Conservation (phyloP, 495 filamentous ascomycete genomes). For the Viridothelium virens region DNA sequence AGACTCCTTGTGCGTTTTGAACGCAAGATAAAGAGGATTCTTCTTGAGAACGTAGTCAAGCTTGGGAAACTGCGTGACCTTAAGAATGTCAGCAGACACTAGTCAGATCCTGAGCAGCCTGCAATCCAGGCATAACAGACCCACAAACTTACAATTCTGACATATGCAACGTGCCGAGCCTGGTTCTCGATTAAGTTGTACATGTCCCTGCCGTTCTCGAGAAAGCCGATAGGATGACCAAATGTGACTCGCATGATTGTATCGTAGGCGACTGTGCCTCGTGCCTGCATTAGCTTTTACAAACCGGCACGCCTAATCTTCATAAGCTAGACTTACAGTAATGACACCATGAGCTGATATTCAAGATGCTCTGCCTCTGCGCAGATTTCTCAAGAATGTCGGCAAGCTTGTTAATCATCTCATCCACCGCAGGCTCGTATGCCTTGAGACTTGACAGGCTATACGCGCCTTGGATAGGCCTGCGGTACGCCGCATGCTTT, state of each 20-base stretch:
- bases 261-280: background rate
- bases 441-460: constrained; percentile 35
- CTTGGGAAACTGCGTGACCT: constrained; percentile 1
- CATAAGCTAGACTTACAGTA: background rate
- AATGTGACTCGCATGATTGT: constrained; percentile 11
- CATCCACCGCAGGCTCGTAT: constrained; percentile 35
- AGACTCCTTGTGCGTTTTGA: constrained; percentile 9
- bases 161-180: constrained; percentile 9
- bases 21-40: constrained; percentile 3
- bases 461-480: constrained; percentile 38
- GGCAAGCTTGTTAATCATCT: constrained; percentile 5
- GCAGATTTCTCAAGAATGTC: background rate
- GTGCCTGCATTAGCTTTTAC: background rate
- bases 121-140: background rate
- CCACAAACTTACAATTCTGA: constrained; percentile 3
- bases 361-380: background rate
- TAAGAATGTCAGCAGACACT: background rate
- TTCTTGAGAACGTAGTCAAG: constrained; percentile 4
- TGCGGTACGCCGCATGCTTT: constrained; percentile 36
- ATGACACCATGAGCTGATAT: constrained; percentile 7
- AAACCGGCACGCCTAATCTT: background rate
- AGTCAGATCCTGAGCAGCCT: background rate
- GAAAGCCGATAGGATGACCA: constrained; percentile 7
- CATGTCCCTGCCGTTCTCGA: constrained; percentile 7
- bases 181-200: constrained; percentile 8